phyloP scores from a whole-genome alignment of 305 asterid genomes.

The Ajuga reptans region DNA sequence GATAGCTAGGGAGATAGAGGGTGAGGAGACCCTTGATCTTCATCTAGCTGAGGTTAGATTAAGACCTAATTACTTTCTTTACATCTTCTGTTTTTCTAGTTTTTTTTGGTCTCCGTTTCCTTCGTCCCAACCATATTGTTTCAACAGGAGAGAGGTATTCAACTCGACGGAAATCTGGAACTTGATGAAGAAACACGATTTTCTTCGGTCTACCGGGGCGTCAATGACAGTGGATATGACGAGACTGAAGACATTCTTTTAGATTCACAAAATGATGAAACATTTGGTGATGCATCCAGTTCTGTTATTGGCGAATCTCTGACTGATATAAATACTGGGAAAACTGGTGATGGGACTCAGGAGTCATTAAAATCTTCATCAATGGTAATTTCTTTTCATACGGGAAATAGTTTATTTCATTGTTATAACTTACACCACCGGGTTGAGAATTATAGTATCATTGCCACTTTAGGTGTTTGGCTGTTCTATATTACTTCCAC shows the following conservation, averaged over 20 bases:
- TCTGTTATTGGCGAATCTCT: conserved; percentile 38
- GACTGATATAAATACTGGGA: conserved; percentile 28
- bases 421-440: not conserved
- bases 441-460: not conserved
- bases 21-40: conserved; percentile 87
- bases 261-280: conserved; percentile 71
- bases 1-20: conserved; percentile 90
- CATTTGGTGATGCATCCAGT: conserved; percentile 57
- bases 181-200: conserved; percentile 85
- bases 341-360: conserved; percentile 34
- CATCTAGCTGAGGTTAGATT: conserved; percentile 86
- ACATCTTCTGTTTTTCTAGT: not conserved
- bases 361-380: conserved; percentile 38
- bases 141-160: conserved; percentile 78
- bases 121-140: conserved; percentile 21
- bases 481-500: conserved; percentile 5
- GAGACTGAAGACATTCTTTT: conserved; percentile 57
- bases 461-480: not conserved
- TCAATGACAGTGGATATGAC: conserved; percentile 72
- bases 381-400: conserved; percentile 31
- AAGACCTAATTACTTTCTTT: not conserved
- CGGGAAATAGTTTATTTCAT: conserved; percentile 11
- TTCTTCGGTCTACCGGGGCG: conserved; percentile 67
- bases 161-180: conserved; percentile 54
- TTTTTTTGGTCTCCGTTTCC: conserved; percentile 1